Conservation (phyloP, 2,329 filamentous ascomycete genomes). For the Didymella arachidicola region DNA sequence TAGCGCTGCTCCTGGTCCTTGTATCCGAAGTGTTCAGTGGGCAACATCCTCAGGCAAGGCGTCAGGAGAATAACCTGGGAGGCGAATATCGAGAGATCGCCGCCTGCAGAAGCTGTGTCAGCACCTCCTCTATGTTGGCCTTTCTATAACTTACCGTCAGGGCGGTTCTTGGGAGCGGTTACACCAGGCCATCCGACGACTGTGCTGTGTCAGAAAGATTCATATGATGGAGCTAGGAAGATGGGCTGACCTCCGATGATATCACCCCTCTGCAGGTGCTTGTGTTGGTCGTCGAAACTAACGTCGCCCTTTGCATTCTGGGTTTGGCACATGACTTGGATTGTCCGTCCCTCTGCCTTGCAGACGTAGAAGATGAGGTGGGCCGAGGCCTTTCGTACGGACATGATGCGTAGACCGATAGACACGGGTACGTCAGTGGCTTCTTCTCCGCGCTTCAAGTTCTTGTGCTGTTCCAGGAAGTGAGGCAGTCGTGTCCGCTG, state of each 20-base stretch:
- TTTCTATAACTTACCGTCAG: background rate
- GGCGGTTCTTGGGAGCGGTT: constrained; percentile 80
- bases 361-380: constrained; percentile 43
- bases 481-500: constrained; percentile 82
- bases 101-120: constrained; percentile 45
- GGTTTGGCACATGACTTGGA: constrained; percentile 92
- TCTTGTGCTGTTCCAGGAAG: constrained; percentile 78
- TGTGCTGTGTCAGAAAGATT: no score
- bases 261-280: constrained; percentile 87
- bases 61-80: constrained; percentile 84
- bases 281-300: constrained; percentile 86
- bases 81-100: constrained; percentile 94
- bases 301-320: constrained; percentile 75
- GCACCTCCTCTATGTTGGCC: background rate
- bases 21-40: constrained; percentile 75
- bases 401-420: constrained; percentile 85
- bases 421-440: constrained; percentile 77
- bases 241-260: constrained; percentile 69
- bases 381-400: constrained; percentile 32
- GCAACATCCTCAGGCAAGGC: constrained; percentile 89
- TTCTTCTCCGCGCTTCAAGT: constrained; percentile 87
- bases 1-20: constrained; percentile 94
- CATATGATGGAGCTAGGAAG: no score
- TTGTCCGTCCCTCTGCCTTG: constrained; percentile 74
- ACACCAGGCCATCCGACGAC: constrained; percentile 83